phyloP scores from a whole-genome alignment of 2,329 filamentous ascomycete genomes.

The Aphanocladium album region DNA sequence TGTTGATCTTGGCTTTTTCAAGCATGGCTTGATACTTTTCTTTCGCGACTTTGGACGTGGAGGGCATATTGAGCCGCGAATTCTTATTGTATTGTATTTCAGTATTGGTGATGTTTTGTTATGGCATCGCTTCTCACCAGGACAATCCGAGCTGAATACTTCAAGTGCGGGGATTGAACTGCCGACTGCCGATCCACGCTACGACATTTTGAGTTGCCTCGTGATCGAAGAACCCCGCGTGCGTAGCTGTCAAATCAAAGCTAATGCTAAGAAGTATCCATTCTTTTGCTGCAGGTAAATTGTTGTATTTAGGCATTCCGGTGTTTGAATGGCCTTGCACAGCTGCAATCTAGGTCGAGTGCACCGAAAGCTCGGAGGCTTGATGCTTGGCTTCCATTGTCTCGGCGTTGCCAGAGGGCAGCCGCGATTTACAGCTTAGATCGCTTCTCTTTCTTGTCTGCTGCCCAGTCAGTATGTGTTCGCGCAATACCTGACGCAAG shows the following conservation, averaged over 20 bases:
- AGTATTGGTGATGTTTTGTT: neutral
- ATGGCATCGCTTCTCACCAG: neutral
- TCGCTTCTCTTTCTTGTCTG: neutral
- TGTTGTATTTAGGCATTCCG: no score
- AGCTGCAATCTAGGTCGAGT: neutral
- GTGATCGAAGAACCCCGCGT: neutral
- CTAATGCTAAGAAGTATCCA: neutral
- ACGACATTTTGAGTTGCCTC: neutral
- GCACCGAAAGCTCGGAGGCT: neutral
- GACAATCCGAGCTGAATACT: neutral
- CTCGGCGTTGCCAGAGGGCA: no score
- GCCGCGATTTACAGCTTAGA: neutral
- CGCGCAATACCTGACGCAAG: no score
- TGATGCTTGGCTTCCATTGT: no score
- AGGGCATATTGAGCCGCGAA: neutral
- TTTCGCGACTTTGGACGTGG: conserved; percentile 2
- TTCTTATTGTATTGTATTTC: neutral
- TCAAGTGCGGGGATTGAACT: neutral
- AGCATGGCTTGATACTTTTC: conserved; percentile 12
- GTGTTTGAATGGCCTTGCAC: neutral
- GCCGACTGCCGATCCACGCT: neutral
- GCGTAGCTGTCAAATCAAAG: neutral
- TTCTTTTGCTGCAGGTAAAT: no score
- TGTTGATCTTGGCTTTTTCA: conserved; percentile 12
- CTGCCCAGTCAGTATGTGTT: neutral